phyloP scores from a whole-genome alignment of 2,329 filamentous ascomycete genomes.

The Colletotrichum chlorophyti region DNA sequence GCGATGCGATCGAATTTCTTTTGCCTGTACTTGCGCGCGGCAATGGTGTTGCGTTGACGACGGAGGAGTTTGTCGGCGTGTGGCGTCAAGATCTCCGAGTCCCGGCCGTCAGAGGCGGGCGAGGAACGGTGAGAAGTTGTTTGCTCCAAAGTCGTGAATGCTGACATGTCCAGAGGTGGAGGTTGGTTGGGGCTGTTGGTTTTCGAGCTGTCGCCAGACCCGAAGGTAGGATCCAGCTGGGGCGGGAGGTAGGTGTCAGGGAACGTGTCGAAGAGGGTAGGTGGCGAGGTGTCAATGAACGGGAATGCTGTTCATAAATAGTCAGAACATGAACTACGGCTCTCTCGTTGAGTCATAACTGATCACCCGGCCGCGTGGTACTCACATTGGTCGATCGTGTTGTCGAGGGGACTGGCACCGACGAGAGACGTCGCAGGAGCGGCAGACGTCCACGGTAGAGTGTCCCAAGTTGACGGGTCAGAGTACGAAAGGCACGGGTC shows the following conservation, averaged over 20 bases:
- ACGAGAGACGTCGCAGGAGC: constrained; percentile 10
- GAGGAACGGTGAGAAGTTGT: constrained; percentile 10
- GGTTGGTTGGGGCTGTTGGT: constrained; percentile 25
- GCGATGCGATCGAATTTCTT: constrained; percentile 72
- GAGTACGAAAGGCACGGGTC: constrained; percentile 18
- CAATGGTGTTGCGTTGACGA: constrained; percentile 72
- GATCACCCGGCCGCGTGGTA: background rate
- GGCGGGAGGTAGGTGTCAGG: background rate
- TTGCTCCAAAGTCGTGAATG: background rate
- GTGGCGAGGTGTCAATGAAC: constrained; percentile 18
- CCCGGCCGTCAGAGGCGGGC: constrained; percentile 9
- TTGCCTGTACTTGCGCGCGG: constrained; percentile 75
- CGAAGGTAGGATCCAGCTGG: constrained; percentile 13
- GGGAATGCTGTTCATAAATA: constrained; percentile 18
- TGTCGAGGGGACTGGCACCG: constrained; percentile 24
- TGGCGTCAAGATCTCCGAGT: background rate
- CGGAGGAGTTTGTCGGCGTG: constrained; percentile 50
- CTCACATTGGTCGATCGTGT: constrained; percentile 16
- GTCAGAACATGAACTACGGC: background rate
- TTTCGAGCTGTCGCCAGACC: constrained; percentile 15
- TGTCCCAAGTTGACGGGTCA: constrained; percentile 23
- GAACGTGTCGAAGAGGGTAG: constrained; percentile 25
- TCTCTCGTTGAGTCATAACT: constrained; percentile 13
- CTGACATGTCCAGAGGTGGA: constrained; percentile 20
- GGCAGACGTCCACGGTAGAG: constrained; percentile 17